Conservation (phyloP, 192 early-diverging fungal species). For the Mortierella hygrophila region DNA sequence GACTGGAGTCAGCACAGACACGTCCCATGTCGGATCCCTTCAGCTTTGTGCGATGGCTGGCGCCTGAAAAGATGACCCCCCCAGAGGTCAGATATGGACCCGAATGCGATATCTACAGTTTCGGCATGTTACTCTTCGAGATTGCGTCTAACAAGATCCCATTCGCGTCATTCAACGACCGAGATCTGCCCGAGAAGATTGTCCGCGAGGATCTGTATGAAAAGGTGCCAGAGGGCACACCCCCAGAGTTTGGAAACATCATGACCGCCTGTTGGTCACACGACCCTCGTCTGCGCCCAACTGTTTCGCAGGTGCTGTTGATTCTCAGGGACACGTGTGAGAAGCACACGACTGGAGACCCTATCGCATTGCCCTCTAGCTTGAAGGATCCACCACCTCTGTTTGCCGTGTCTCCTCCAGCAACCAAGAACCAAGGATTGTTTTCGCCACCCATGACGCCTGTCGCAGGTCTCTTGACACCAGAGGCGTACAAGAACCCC, state of each 20-base stretch:
- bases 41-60: constrained; percentile 55
- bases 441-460: constrained; percentile 15
- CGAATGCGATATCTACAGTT: constrained; percentile 55
- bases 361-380: constrained; percentile 21
- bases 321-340: constrained; percentile 38
- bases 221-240: constrained; percentile 38
- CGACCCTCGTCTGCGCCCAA: constrained; percentile 42
- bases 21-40: constrained; percentile 54
- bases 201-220: constrained; percentile 44
- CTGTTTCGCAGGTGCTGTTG: constrained; percentile 40
- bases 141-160: constrained; percentile 50
- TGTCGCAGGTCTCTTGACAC: constrained; percentile 27
- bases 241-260: constrained; percentile 38
- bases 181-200: constrained; percentile 44
- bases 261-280: constrained; percentile 55
- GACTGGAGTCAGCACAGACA: constrained; percentile 40
- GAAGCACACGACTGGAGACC: constrained; percentile 12
- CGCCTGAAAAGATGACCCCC: constrained; percentile 50
- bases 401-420: constrained; percentile 36
- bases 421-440: constrained; percentile 19
- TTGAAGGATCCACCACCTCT: constrained; percentile 31
- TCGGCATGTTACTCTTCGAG: constrained; percentile 52
- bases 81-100: constrained; percentile 42
- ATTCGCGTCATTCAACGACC: constrained; percentile 17
- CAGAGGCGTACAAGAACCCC: constrained; percentile 40